Percentiles rank a stretch among this genome's conserved stretches.
Evolutionary conservation across 208 protist species (phyloP).

Genomic region (Acanthamoeba healyi): DNA sequence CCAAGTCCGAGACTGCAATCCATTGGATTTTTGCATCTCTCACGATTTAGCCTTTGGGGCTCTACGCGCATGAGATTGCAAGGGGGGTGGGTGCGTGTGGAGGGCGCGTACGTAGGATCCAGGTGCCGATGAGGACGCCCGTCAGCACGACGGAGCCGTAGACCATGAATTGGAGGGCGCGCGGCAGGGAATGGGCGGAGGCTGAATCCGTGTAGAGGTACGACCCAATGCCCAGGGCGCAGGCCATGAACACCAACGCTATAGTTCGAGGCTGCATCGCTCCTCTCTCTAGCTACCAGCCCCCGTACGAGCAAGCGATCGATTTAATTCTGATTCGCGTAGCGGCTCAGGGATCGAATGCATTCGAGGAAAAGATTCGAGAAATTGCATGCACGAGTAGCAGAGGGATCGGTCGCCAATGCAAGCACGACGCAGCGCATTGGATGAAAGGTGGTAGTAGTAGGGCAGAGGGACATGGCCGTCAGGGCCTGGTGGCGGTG

Average conservation of each 20-base stretch:
- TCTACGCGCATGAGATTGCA: too few species aligned
- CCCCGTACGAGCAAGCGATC: neutral
- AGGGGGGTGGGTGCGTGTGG: too few species aligned
- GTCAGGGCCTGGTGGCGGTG: too few species aligned
- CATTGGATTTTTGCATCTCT: too few species aligned
- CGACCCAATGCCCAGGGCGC: neutral
- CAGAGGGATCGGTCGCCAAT: too few species aligned
- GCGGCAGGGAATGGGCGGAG: neutral
- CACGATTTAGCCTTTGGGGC: too few species aligned
- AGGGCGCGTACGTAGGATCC: neutral
- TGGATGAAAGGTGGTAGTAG: too few species aligned
- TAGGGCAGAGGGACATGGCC: too few species aligned
- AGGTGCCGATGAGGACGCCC: neutral
- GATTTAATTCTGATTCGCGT: neutral
- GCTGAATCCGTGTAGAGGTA: neutral
- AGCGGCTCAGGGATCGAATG: neutral
- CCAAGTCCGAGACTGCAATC: neutral
- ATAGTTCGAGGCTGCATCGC: constrained; percentile 16
- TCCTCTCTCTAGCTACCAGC: too few species aligned
- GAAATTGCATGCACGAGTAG: neutral
- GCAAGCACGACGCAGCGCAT: too few species aligned
- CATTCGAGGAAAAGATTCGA: neutral
- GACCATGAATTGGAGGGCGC: constrained; percentile 11
- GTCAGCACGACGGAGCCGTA: neutral
- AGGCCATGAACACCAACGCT: neutral